phyloP scores from a whole-genome alignment of 768 basidiomycete species.

The Chalciporus piperatus region DNA sequence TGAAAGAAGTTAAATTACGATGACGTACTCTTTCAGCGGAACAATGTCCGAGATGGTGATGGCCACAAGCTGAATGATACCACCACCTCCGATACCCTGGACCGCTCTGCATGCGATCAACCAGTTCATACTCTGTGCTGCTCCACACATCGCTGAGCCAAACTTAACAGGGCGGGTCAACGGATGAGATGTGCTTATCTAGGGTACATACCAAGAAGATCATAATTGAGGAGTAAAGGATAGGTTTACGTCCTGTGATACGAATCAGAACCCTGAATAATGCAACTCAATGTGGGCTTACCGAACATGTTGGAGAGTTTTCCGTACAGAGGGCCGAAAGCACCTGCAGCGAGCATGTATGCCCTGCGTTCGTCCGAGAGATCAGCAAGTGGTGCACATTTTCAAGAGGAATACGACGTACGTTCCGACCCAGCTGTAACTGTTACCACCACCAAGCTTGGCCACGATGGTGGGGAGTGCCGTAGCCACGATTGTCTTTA shows the following conservation, averaged over 20 bases:
- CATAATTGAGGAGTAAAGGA: conserved; percentile 62
- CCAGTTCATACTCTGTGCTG: conserved; percentile 76
- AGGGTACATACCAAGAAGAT: conserved; percentile 58
- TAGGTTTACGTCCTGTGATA: conserved; percentile 57
- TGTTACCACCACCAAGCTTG: conserved; percentile 58
- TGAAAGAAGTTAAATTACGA: background rate
- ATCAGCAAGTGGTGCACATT: background rate
- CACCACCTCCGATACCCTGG: conserved; percentile 81
- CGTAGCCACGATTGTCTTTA: conserved; percentile 67
- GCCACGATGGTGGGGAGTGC: conserved; percentile 73
- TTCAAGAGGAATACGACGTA: conserved; percentile 22
- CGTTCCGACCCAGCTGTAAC: conserved; percentile 77
- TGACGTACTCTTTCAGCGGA: conserved; percentile 63
- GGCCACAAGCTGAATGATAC: conserved; percentile 69
- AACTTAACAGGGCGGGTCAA: conserved; percentile 38
- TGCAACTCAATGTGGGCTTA: conserved; percentile 1
- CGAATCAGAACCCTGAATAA: conserved; percentile 17
- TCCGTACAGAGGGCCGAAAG: conserved; percentile 72
- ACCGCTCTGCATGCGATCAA: conserved; percentile 72
- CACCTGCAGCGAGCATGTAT: conserved; percentile 67
- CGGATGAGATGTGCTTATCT: background rate
- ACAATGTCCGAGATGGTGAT: conserved; percentile 84
- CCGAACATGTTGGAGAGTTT: conserved; percentile 67
- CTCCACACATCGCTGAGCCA: conserved; percentile 77
- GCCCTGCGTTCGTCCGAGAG: conserved; percentile 44